These are phyloP conservation scores for Centaurea solstitialis DNA, from an alignment of 129 eudicot genomes.

Conservation along the genomic window DNA sequence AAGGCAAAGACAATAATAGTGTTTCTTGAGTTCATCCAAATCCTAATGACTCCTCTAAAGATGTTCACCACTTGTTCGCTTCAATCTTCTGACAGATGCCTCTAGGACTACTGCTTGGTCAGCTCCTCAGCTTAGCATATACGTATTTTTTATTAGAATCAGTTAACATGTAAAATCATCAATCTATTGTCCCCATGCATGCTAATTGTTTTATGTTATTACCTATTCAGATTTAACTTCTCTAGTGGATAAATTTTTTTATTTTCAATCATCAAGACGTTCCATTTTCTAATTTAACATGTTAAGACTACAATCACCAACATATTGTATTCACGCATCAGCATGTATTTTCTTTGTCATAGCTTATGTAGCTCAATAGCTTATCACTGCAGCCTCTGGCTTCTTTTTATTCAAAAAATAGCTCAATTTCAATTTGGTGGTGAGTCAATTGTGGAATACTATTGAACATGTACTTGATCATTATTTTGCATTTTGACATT, in stretches of 20 bases:
- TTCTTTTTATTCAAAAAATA: neutral
- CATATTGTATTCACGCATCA: slow-evolving; percentile 1
- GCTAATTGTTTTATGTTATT: neutral
- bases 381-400: neutral
- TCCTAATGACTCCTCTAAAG: neutral
- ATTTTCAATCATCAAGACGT: neutral
- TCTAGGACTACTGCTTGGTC: neutral
- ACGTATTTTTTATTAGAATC: neutral
- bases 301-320: neutral
- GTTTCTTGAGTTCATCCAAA: neutral
- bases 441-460: neutral
- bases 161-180: slow-evolving; percentile 11
- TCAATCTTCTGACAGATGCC: neutral
- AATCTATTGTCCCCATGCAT: neutral
- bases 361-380: neutral
- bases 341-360: neutral
- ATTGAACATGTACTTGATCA: neutral
- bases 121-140: neutral
- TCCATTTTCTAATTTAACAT: neutral
- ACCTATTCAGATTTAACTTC: neutral
- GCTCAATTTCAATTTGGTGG: neutral
- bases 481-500: neutral
- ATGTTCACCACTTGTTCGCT: neutral
- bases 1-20: neutral
- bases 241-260: neutral